Percentiles rank a stretch among this genome's conserved stretches.
Conservation (phyloP, 2,329 filamentous ascomycete genomes). For the Pseudocercospora fijiensis region DNA sequence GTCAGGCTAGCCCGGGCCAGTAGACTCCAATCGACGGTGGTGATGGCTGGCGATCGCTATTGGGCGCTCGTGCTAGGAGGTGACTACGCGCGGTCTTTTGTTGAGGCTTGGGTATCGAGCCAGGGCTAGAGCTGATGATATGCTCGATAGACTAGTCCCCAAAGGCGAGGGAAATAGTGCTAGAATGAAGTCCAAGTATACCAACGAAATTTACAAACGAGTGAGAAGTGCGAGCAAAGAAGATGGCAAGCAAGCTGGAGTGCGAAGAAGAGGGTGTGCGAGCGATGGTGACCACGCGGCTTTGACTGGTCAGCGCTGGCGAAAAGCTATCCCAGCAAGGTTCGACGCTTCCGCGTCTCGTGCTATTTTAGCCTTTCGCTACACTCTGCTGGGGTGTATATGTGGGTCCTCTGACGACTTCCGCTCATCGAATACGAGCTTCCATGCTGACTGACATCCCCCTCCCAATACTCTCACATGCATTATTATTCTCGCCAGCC, state of each 20-base stretch:
- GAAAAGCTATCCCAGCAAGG: not conserved
- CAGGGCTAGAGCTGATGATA: not conserved
- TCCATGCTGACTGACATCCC: not conserved
- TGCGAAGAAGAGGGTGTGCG: not conserved
- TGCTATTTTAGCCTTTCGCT: conserved; percentile 5
- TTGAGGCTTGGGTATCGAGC: not conserved
- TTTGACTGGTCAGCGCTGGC: not conserved
- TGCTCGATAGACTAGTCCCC: not conserved
- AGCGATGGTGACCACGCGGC: not conserved
- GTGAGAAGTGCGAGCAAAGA: not conserved
- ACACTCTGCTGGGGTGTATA: not conserved
- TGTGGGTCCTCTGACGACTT: conserved; percentile 1
- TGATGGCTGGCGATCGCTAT: not conserved
- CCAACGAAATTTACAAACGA: not conserved
- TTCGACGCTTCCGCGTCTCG: conserved; percentile 1
- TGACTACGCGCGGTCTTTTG: conserved; percentile 2
- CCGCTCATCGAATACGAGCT: conserved; percentile 3
- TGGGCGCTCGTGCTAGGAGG: not conserved
- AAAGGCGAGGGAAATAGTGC: not conserved
- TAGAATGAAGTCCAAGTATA: not conserved
- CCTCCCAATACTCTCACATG: not conserved
- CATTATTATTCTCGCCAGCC: not conserved
- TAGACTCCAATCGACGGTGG: not conserved
- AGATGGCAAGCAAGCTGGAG: not conserved
- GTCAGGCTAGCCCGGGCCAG: conserved; percentile 2